Percentiles rank a stretch among this genome's conserved stretches.
phyloP scores from a whole-genome alignment of 2,329 filamentous ascomycete species.

The Sporothrix brunneoviolacea region DNA sequence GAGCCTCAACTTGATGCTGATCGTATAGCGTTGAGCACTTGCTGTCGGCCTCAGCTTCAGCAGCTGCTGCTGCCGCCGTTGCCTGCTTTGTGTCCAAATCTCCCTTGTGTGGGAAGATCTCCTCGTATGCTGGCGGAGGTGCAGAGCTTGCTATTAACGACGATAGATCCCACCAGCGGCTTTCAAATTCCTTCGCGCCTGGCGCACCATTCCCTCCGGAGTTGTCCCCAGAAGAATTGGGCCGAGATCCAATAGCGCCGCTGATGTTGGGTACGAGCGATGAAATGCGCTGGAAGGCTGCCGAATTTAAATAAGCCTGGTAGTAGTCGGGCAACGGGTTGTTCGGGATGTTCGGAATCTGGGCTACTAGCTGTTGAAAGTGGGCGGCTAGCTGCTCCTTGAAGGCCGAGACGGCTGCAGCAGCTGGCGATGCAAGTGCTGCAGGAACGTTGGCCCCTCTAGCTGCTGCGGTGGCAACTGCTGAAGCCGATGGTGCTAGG shows the following conservation, averaged over 20 bases:
- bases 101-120: constrained; percentile 51
- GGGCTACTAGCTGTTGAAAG: constrained; percentile 50
- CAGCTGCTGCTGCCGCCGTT: constrained; percentile 51
- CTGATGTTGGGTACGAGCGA: constrained; percentile 64
- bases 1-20: background rate
- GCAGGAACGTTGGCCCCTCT: constrained; percentile 26
- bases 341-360: constrained; percentile 37
- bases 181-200: constrained; percentile 40
- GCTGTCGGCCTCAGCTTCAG: constrained; percentile 51
- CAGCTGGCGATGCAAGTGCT: constrained; percentile 47
- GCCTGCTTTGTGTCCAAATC: constrained; percentile 50
- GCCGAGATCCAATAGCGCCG: constrained; percentile 31
- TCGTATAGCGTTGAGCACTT: constrained; percentile 52
- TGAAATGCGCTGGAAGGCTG: constrained; percentile 64
- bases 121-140: constrained; percentile 69
- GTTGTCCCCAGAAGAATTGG: constrained; percentile 36
- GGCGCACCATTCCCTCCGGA: constrained; percentile 25
- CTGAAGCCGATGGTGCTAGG: constrained; percentile 13
- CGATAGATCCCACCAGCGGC: constrained; percentile 61
- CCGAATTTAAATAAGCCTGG: constrained; percentile 55
- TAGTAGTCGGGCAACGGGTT: constrained; percentile 55
- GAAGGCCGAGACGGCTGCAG: constrained; percentile 60
- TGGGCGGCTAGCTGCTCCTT: constrained; percentile 65
- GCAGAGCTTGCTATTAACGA: constrained; percentile 44
- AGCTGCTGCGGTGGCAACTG: constrained; percentile 19